Conservation (phyloP, 352 stramenopile genomes). For the Phytopythium aichiense region DNA sequence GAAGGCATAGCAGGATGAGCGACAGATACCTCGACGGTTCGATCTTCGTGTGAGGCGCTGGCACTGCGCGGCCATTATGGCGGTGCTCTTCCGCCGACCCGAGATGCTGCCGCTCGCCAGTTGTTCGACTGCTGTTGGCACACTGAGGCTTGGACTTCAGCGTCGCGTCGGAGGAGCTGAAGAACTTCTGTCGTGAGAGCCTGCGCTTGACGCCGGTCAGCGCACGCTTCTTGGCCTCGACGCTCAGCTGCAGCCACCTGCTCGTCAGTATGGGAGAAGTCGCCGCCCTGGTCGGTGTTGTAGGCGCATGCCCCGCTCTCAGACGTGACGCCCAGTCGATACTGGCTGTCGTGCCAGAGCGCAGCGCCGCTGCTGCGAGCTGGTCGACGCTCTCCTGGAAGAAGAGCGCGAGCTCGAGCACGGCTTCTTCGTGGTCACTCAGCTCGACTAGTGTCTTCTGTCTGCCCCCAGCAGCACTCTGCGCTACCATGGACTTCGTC, state of each 20-base stretch:
- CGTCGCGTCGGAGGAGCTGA: not conserved
- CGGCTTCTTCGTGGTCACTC: conserved; percentile 35
- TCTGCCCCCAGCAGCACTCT: not conserved
- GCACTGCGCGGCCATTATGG: not conserved
- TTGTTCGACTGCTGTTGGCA: not conserved
- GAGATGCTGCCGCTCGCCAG: not conserved
- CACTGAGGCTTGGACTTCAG: not conserved
- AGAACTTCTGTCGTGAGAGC: conserved; percentile 17
- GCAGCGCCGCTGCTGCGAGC: not conserved
- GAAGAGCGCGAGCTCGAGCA: conserved; percentile 33
- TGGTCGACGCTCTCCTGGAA: conserved; percentile 22
- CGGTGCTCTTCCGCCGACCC: not conserved
- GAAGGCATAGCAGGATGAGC: conserved; percentile 29
- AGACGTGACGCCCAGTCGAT: not conserved
- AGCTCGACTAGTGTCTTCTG: conserved; percentile 33
- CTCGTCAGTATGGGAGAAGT: not conserved
- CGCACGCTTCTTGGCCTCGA: conserved; percentile 9
- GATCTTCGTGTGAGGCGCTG: conserved; percentile 4
- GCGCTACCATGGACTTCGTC: not conserved
- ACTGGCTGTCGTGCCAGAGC: not conserved
- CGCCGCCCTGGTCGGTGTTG: not conserved
- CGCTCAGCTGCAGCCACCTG: conserved; percentile 13
- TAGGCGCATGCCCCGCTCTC: not conserved
- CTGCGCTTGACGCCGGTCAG: conserved; percentile 13
- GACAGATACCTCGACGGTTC: conserved; percentile 21